phyloP scores from a whole-genome alignment of 768 basidiomycete species.

The Vararia minispora region DNA sequence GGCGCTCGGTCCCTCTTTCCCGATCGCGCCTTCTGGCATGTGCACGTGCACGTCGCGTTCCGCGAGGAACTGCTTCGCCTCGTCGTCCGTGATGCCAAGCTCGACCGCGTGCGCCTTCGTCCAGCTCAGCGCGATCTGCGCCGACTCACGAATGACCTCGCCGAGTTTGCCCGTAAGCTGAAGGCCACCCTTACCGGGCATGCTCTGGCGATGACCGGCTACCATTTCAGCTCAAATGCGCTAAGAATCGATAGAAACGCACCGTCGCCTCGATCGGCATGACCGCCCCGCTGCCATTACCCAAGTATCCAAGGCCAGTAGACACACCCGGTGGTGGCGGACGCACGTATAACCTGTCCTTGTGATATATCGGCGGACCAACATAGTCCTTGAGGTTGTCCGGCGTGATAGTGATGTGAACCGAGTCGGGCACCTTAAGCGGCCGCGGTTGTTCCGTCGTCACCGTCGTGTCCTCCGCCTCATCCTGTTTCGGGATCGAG shows the following conservation, averaged over 20 bases:
- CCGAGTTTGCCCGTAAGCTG: constrained; percentile 96
- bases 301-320: constrained; percentile 91
- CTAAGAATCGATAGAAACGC: constrained; percentile 19
- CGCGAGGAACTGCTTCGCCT: constrained; percentile 68
- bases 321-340: constrained; percentile 86
- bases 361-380: constrained; percentile 90
- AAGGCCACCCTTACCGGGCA: constrained; percentile 91
- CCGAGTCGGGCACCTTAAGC: constrained; percentile 63
- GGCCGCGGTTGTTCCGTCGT: constrained; percentile 78
- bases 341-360: constrained; percentile 78
- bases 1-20: constrained; percentile 94
- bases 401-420: constrained; percentile 72
- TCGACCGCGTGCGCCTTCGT: constrained; percentile 85
- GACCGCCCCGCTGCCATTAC: constrained; percentile 92
- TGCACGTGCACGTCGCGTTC: constrained; percentile 91
- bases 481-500: constrained; percentile 8
- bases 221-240: not conserved
- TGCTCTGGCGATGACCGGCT: constrained; percentile 60
- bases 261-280: constrained; percentile 97
- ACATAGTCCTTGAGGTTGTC: constrained; percentile 95
- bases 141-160: constrained; percentile 94
- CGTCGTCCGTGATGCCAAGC: constrained; percentile 69
- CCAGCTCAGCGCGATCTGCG: constrained; percentile 91
- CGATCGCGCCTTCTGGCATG: constrained; percentile 91
- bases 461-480: constrained; percentile 36